phyloP scores from a whole-genome alignment of 257 asterid species.

The Misopates orontium region DNA sequence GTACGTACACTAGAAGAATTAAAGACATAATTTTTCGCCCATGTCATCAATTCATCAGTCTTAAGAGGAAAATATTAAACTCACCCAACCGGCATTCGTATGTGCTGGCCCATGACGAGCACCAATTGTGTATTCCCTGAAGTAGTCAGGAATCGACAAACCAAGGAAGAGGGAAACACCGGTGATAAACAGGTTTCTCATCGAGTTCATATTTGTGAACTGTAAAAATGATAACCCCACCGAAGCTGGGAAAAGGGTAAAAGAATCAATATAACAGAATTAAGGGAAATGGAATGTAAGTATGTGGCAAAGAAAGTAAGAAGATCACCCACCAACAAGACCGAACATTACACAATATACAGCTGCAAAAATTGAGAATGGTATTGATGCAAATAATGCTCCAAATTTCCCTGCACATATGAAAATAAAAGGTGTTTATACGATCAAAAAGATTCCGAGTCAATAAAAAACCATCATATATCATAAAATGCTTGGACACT shows the following conservation, averaged over 20 bases:
- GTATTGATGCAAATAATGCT: constrained; percentile 92
- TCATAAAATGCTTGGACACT: too few species aligned
- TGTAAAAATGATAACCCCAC: constrained; percentile 91
- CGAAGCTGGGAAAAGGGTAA: constrained; percentile 60
- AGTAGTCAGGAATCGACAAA: constrained; percentile 90
- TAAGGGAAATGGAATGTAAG: not conserved
- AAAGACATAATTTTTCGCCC: too few species aligned
- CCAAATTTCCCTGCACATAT: constrained; percentile 82
- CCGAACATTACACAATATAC: constrained; percentile 88
- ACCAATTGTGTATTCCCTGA: constrained; percentile 73
- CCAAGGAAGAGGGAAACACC: constrained; percentile 94
- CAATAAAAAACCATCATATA: not conserved
- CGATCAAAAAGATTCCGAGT: not conserved
- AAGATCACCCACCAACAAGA: constrained; percentile 63
- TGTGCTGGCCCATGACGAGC: constrained; percentile 91
- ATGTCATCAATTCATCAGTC: too few species aligned
- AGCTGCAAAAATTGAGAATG: constrained; percentile 92
- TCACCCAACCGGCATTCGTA: constrained; percentile 93
- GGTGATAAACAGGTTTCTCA: constrained; percentile 86
- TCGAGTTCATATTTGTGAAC: constrained; percentile 96
- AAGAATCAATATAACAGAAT: not conserved
- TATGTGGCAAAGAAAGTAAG: not conserved
- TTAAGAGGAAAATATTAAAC: constrained; percentile 15
- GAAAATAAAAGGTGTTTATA: not conserved
- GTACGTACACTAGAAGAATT: too few species aligned